phyloP scores from a whole-genome alignment of 176 grass and related monocot species.

The Phragmites australis region DNA sequence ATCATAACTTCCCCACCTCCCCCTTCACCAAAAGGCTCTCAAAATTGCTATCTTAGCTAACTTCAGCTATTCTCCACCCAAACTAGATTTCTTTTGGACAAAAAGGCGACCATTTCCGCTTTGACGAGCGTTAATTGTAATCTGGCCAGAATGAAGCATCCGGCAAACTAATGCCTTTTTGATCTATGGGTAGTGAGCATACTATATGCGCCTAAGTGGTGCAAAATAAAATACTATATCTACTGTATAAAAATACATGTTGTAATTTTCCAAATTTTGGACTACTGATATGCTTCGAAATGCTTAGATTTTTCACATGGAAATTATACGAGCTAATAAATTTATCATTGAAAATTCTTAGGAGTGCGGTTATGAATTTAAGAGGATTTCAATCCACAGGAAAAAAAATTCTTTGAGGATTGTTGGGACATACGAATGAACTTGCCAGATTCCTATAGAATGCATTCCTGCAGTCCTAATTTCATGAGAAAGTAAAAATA shows the following conservation, averaged over 20 bases:
- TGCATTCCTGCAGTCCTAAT: too few species aligned
- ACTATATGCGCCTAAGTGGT: neutral
- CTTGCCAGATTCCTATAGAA: too few species aligned
- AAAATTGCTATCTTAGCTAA: slow-evolving; percentile 50
- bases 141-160: slow-evolving; percentile 37
- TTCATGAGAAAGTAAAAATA: too few species aligned
- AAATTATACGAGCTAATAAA: too few species aligned
- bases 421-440: too few species aligned
- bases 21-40: slow-evolving; percentile 12
- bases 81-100: neutral
- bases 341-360: too few species aligned
- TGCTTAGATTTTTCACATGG: neutral
- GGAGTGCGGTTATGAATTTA: too few species aligned
- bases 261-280: neutral
- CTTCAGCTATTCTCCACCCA: slow-evolving; percentile 59
- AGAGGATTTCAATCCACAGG: too few species aligned
- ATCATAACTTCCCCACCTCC: slow-evolving; percentile 68
- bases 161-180: slow-evolving; percentile 18
- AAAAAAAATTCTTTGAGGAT: too few species aligned
- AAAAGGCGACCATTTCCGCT: slow-evolving; percentile 7
- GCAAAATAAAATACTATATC: neutral
- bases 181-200: slow-evolving; percentile 12
- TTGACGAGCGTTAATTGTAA: slow-evolving; percentile 39
- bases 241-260: neutral
- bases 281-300: neutral